A percentile compares a stretch with the other conserved stretches of the same genome.
These are phyloP conservation scores for Mycena vulgaris DNA, from an alignment of 768 basidiomycete genomes.

Conservation along the genomic window DNA sequence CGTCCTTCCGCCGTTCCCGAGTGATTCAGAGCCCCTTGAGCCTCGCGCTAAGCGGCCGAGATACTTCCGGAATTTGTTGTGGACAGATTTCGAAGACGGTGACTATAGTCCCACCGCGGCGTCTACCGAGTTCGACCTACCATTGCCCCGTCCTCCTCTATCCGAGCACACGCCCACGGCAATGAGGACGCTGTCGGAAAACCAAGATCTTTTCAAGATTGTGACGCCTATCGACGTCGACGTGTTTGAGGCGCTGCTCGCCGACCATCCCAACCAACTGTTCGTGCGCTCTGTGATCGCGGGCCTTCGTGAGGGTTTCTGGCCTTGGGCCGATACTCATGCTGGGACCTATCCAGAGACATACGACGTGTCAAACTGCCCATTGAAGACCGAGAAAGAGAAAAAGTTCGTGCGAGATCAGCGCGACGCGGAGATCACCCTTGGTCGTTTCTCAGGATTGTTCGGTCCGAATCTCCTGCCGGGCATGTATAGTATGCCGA, in stretches of 20 bases:
- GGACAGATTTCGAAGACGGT: background rate
- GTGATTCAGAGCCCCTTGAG: constrained; percentile 8
- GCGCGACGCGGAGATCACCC: constrained; percentile 42
- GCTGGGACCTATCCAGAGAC: constrained; percentile 40
- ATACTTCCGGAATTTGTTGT: constrained; percentile 5
- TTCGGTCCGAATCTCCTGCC: constrained; percentile 56
- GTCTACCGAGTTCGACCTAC: constrained; percentile 8
- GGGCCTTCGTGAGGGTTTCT: constrained; percentile 57
- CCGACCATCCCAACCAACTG: constrained; percentile 58
- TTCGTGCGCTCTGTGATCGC: constrained; percentile 53
- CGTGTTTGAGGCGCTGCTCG: constrained; percentile 32
- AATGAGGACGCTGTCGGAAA: constrained; percentile 40
- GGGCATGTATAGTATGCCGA: constrained; percentile 60
- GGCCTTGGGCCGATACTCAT: constrained; percentile 56
- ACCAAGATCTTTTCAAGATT: constrained; percentile 54
- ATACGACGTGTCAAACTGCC: constrained; percentile 42
- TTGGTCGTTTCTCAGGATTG: constrained; percentile 45
- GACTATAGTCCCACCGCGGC: background rate
- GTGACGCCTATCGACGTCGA: constrained; percentile 45
- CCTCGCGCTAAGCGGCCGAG: constrained; percentile 21
- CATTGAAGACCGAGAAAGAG: constrained; percentile 38
- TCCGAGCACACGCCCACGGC: constrained; percentile 36
- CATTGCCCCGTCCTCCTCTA: constrained; percentile 35
- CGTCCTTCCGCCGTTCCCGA: constrained; percentile 6
- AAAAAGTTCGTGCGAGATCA: constrained; percentile 44